phyloP scores from a whole-genome alignment of 2,329 filamentous ascomycete genomes.

The Hypomyces perniciosus region DNA sequence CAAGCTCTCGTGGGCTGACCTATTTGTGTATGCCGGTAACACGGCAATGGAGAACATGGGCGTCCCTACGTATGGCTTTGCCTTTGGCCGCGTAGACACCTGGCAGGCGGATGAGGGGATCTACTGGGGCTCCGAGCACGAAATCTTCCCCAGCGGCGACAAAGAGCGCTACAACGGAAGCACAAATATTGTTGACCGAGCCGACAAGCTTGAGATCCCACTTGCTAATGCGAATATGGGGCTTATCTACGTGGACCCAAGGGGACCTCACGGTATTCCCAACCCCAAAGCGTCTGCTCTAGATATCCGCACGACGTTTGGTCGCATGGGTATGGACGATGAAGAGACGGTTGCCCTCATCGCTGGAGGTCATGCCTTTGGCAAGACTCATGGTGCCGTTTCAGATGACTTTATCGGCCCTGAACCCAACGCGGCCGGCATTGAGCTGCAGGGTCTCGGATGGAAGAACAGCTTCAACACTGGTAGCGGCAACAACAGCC shows the following conservation, averaged over 20 bases:
- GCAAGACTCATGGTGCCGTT: conserved; percentile 72
- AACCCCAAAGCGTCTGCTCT: conserved; percentile 61
- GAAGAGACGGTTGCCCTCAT: conserved; percentile 75
- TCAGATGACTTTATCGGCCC: conserved; percentile 52
- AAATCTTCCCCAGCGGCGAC: conserved; percentile 59
- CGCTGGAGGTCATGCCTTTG: conserved; percentile 69
- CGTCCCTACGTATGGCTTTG: conserved; percentile 66
- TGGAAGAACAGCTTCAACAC: conserved; percentile 60
- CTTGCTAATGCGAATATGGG: conserved; percentile 62
- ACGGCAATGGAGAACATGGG: conserved; percentile 72
- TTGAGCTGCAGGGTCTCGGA: conserved; percentile 64
- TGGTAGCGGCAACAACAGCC: conserved; percentile 63
- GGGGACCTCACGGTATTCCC: conserved; percentile 65
- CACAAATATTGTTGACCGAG: conserved; percentile 49
- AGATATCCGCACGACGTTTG: conserved; percentile 69
- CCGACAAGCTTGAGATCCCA: conserved; percentile 55
- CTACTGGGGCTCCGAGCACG: conserved; percentile 68
- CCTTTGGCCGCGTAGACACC: conserved; percentile 63
- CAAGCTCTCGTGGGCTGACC: conserved; percentile 74
- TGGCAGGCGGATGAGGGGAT: conserved; percentile 69
- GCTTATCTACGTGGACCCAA: conserved; percentile 75
- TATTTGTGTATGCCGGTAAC: conserved; percentile 66
- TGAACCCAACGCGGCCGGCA: conserved; percentile 58
- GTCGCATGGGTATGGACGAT: conserved; percentile 76
- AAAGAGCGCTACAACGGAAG: conserved; percentile 60